Conservation (phyloP, 768 basidiomycete species). For the Chiua virens region DNA sequence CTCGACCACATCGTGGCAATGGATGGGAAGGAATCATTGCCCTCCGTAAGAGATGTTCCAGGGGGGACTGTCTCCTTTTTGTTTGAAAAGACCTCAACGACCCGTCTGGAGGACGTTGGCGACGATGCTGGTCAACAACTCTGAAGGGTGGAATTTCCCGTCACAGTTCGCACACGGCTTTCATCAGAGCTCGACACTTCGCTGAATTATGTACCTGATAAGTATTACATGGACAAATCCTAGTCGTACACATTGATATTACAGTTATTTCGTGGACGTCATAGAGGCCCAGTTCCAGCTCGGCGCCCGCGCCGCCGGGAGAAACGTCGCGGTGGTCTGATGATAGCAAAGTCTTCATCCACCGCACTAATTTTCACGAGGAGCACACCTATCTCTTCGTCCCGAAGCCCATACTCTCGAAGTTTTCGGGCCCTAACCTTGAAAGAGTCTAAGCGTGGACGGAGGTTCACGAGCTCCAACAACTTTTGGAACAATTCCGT, state of each 20-base stretch:
- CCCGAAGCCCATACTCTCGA: slow-evolving; percentile 26
- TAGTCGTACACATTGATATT: slow-evolving; percentile 5
- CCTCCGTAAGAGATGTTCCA: slow-evolving; percentile 47
- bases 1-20: slow-evolving; percentile 44
- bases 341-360: slow-evolving; percentile 17
- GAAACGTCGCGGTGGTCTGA: slow-evolving; percentile 9
- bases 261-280: slow-evolving; percentile 1
- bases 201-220: neutral
- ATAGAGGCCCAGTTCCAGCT: neutral
- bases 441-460: slow-evolving; percentile 19
- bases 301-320: slow-evolving; percentile 10
- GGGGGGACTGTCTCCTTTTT: slow-evolving; percentile 76
- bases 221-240: slow-evolving; percentile 5
- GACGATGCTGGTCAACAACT: neutral
- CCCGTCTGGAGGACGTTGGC: slow-evolving; percentile 5
- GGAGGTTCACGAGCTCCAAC: slow-evolving; percentile 22
- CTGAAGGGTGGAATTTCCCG: neutral
- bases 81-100: slow-evolving; percentile 58
- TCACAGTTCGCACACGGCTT: neutral
- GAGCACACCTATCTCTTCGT: slow-evolving; percentile 20
- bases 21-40: slow-evolving; percentile 32
- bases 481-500: slow-evolving; percentile 22
- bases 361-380: slow-evolving; percentile 21
- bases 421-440: slow-evolving; percentile 24
- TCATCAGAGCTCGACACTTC: neutral